Percentiles rank a stretch among this genome's conserved stretches.
Conservation (phyloP, 805 yeast genomes). For the Candida hispaniensis region DNA sequence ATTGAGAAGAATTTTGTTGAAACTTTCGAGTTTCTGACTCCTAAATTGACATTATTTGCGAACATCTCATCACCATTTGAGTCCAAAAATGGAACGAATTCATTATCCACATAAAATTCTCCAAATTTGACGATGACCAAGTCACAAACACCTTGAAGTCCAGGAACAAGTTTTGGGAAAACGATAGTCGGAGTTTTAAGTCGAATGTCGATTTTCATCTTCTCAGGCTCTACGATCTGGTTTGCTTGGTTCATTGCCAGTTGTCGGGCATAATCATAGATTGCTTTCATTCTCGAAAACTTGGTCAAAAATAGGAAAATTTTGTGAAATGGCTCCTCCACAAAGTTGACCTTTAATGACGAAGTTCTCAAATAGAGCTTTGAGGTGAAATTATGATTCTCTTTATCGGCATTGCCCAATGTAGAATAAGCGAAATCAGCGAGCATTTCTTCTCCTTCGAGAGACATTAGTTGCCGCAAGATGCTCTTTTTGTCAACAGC, state of each 20-base stretch:
- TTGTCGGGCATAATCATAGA: conserved; percentile 83
- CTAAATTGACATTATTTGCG: conserved; percentile 51
- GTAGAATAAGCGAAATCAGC: conserved; percentile 83
- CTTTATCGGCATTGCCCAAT: conserved; percentile 44
- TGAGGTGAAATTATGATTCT: conserved; percentile 40
- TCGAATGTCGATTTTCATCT: conserved; percentile 59
- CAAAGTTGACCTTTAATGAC: conserved; percentile 62
- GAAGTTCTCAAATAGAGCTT: conserved; percentile 58
- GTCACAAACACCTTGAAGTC: conserved; percentile 38
- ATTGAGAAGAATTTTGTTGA: conserved; percentile 48
- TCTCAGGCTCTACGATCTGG: conserved; percentile 34
- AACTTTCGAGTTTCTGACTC: conserved; percentile 62
- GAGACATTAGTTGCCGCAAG: conserved; percentile 56
- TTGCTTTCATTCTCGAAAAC: conserved; percentile 72
- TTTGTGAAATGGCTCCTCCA: conserved; percentile 67
- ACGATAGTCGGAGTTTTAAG: conserved; percentile 75
- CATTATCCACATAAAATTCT: conserved; percentile 62
- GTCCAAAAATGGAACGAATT: conserved; percentile 34
- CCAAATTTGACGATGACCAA: conserved; percentile 66
- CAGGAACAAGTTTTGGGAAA: conserved; percentile 48
- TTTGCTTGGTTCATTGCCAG: conserved; percentile 78
- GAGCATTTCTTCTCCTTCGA: conserved; percentile 61
- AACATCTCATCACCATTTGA: conserved; percentile 20
- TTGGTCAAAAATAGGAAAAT: conserved; percentile 57
- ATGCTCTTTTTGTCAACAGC: conserved; percentile 44